Evolutionary conservation across 2,329 filamentous ascomycete genomes (phyloP), one percentile per base, ranked within the genome.

Genomic region (Zymoseptoria passerinii): DNA sequence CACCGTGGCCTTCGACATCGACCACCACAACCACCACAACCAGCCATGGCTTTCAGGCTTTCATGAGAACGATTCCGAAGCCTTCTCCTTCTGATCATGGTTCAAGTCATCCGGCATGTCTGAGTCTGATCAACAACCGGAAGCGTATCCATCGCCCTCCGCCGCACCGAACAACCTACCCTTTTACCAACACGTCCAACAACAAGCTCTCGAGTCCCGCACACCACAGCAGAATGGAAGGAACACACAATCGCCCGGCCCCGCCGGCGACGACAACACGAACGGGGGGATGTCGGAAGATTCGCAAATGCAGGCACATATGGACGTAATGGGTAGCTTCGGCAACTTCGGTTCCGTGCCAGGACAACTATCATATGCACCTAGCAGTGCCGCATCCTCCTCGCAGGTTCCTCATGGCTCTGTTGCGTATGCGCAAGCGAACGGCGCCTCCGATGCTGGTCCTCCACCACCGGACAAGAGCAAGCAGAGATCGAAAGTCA

Each of bases 401-500:
- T 56, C 59, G 18, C 57, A 18, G 18, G 56, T 56, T 18, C 59
- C 65, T 13, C 59, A 62, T 18, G 61, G 63, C 54, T 63, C 65
- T 8, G 58, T 63, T 27, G 56, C 61, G 1, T 67, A 63, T 44
- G 59, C 66, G 28, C 66, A 63, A 40, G 54, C 58, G 16, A 66
- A 57, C 50, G 65, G 61, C 27, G 60, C 62, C 10, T 52, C 62
- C 5, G 63, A 67, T 19, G 53, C 59, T 19, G 63, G 54, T 9
- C 54, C 54, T 4, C 58, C 63, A 29, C 58, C 57, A 1, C 28
- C 28, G 9, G 59, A 52, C 2, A 53, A 52, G 23, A 58, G 60
- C 49, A 53, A 55, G n/a, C 50, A 52, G 16, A 53, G 90, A 59
- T 89, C 87, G 5, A 95, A 95, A 72, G 90, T 94, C 5, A 95